These are phyloP conservation scores for Liriodendron chinense DNA, from an alignment of 164 flowering plant genomes.

Conservation along the genomic window DNA sequence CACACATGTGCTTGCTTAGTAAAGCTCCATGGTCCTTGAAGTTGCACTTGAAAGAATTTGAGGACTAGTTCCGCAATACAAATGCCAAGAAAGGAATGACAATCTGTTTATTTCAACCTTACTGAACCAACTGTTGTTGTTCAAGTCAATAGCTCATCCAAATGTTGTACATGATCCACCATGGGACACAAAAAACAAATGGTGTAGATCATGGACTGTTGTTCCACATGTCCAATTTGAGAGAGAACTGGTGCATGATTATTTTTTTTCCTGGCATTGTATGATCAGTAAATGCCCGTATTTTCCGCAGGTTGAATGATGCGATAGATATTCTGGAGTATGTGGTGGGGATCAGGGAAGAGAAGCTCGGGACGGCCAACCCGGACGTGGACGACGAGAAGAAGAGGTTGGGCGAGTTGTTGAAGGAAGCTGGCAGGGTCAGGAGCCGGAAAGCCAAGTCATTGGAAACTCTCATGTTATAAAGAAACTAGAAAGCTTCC, in stretches of 20 bases:
- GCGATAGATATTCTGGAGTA: slow-evolving; percentile 73
- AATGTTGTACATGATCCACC: background rate
- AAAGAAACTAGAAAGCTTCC: slow-evolving; percentile 19
- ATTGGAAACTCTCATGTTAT: slow-evolving; percentile 53
- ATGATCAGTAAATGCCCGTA: background rate
- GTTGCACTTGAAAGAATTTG: no score
- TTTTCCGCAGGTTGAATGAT: slow-evolving; percentile 61
- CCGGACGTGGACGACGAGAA: slow-evolving; percentile 85
- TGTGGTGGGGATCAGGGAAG: slow-evolving; percentile 77
- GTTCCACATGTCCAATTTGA: background rate
- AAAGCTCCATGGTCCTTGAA: no score
- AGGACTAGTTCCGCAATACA: no score
- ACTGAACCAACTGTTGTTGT: no score
- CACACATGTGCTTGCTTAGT: no score
- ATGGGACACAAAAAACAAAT: background rate
- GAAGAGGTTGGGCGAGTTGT: slow-evolving; percentile 63
- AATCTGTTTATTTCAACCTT: no score
- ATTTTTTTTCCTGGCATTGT: background rate
- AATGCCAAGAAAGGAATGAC: no score
- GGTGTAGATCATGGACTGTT: background rate
- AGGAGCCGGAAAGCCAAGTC: slow-evolving; percentile 68
- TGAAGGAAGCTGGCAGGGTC: slow-evolving; percentile 76
- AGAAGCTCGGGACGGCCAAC: slow-evolving; percentile 87
- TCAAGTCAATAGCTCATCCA: background rate
- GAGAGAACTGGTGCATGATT: background rate